phyloP scores from a whole-genome alignment of 176 grass and related monocot species.

The Thalia dealbata region DNA sequence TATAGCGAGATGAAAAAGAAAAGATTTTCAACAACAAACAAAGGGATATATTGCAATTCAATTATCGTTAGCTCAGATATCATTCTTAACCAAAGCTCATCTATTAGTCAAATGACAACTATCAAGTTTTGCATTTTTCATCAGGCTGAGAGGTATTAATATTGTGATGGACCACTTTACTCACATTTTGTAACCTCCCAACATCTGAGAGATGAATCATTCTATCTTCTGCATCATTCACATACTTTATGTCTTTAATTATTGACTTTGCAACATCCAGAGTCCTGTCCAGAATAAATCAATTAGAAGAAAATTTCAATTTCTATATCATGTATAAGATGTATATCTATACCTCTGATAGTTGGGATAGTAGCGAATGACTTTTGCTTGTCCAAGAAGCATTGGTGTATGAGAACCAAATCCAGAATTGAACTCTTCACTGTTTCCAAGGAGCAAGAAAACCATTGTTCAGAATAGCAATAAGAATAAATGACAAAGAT shows the following conservation, averaged over 20 bases:
- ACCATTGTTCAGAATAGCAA: slow-evolving; percentile 18
- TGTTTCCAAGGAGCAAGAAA: slow-evolving; percentile 30
- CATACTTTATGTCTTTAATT: slow-evolving; percentile 71
- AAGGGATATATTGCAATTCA: background rate
- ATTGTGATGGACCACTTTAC: background rate
- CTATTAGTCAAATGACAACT: background rate
- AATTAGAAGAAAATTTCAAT: slow-evolving; percentile 23
- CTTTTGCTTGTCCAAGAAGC: slow-evolving; percentile 96
- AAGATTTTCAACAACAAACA: background rate
- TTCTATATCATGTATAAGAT: background rate
- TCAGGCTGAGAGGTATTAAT: background rate
- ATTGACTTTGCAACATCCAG: slow-evolving; percentile 68
- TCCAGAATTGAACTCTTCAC: slow-evolving; percentile 96
- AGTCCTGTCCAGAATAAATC: slow-evolving; percentile 42
- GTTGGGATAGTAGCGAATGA: slow-evolving; percentile 84
- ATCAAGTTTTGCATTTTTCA: background rate
- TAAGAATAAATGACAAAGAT: too few relatives aligned
- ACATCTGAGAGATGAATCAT: slow-evolving; percentile 60
- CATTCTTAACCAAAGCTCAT: background rate
- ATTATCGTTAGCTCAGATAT: too few relatives aligned
- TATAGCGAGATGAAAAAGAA: too few relatives aligned
- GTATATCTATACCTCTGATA: slow-evolving; percentile 49
- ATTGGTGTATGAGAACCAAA: slow-evolving; percentile 98
- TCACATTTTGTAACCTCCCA: slow-evolving; percentile 75
- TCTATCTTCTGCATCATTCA: slow-evolving; percentile 76